Percentiles rank a stretch among this genome's conserved stretches.
Evolutionary conservation across 2,329 filamentous ascomycete genomes (phyloP).

Genomic region (Seiridium unicorne): DNA sequence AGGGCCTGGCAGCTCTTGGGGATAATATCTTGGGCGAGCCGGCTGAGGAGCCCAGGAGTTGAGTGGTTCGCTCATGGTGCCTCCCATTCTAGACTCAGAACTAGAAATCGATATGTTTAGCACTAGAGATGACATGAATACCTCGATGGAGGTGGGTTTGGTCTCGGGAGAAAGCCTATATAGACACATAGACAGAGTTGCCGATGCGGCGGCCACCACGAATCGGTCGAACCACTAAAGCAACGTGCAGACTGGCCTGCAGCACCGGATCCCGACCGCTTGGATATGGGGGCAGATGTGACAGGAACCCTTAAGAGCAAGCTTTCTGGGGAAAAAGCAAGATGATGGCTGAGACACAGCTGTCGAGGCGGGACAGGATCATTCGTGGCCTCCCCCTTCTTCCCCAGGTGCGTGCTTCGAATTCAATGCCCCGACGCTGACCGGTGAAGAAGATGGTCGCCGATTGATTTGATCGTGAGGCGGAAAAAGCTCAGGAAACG

Average conservation of each 20-base stretch:
- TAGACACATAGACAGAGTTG: not conserved
- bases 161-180: not conserved
- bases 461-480: not conserved
- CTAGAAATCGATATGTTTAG: not conserved
- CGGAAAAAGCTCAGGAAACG: not conserved
- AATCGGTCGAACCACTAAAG: not conserved
- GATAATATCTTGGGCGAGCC: slow-evolving; percentile 4
- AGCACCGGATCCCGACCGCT: not conserved
- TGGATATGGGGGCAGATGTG: not conserved
- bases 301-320: not conserved
- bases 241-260: not conserved
- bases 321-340: slow-evolving; percentile 5
- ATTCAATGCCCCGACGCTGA: not conserved
- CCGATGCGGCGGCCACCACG: not conserved
- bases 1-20: slow-evolving; percentile 6
- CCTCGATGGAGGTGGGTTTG: not conserved
- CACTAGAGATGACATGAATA: not conserved
- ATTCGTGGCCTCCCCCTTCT: not conserved
- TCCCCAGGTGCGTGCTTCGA: not conserved
- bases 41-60: slow-evolving; percentile 10
- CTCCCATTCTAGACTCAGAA: slow-evolving; percentile 9
- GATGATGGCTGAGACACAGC: not conserved
- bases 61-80: slow-evolving; percentile 8
- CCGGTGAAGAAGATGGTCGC: not conserved
- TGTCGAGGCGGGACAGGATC: not conserved